Evolutionary conservation across 768 basidiomycete genomes (phyloP), one percentile per base, ranked within the genome.

Genomic region (Hericium rajendrae): DNA sequence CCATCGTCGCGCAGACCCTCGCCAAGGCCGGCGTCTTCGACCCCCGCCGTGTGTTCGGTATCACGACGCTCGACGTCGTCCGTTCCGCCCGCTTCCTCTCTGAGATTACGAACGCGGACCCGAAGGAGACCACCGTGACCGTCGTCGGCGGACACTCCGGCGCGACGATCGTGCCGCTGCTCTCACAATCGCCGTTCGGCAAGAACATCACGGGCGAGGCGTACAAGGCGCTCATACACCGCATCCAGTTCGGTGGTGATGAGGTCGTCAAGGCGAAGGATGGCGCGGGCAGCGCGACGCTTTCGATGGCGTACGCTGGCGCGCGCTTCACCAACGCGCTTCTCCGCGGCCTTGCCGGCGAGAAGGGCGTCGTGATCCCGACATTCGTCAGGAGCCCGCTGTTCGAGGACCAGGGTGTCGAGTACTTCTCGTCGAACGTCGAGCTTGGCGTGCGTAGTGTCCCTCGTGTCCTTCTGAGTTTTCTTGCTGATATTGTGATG

Each of bases 211-310:
- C 77, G 50, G 88, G 90, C 59, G 89, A 92, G 70, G 76, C 70
- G 38, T 88, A 86, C 68, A 77, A 82, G 28, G 82, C 84, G 68
- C 79, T 97, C 61, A 86, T 99, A 56, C 74, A 95, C 76, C 83
- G 95, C 57, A 97, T 98, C 69, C 95, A 99, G 71, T 98, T 83
- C 65, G 95, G 95, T 69, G 95, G 95, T 73, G 95, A 99, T 67
- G 94, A 97, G 74, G 94, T 97, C 61, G 95, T 98, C 69, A 86
- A 97, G 79, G 94, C 94, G 53, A 98, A 98, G 80, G 94, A 94
- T 62, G 86, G 86, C 63, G 83, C 85, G 41, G 86, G 86, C 54
- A 81, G 79, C 43, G 86, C 86, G 38, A 88, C 86, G 26, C 80
- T 88, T 57, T 85, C 84, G 55, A 88, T 88, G 86, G 84, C 85